Percentiles rank a stretch among this genome's conserved stretches.
These are phyloP conservation scores for Rhytidiadelphus loreus DNA, from an alignment of 225 moss, liverwort and hornwort species.

Conservation along the genomic window DNA sequence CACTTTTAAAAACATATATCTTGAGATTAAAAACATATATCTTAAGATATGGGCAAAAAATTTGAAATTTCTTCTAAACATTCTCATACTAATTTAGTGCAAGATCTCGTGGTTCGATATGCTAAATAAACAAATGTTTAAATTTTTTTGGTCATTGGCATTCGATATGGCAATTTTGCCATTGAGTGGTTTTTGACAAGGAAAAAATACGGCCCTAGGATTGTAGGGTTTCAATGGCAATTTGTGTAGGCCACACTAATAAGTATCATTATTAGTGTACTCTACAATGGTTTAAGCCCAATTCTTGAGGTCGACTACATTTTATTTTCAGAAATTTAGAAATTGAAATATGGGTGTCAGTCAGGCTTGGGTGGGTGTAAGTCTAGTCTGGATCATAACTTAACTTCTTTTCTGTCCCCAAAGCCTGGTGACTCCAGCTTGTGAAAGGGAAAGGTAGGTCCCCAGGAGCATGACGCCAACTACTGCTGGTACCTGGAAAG, in stretches of 20 bases:
- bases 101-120: neutral
- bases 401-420: no score
- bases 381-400: no score
- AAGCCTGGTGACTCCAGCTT: neutral
- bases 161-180: neutral
- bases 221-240: no score
- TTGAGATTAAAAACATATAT: neutral
- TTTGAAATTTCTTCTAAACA: rapidly evolving
- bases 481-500: neutral
- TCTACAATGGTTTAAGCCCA: neutral
- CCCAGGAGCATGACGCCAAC: neutral
- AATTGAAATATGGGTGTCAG: neutral
- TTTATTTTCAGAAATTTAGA: neutral
- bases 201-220: rapidly evolving
- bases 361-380: neutral
- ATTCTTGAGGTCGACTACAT: no score
- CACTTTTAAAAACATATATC: neutral
- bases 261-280: neutral
- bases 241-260: neutral
- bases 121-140: neutral
- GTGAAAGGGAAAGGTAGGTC: neutral
- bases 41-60: no score
- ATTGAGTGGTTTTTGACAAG: neutral
- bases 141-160: neutral
- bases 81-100: neutral